These are phyloP conservation scores for Carex myosuroides DNA, from an alignment of 176 grass and related monocot genomes.

Conservation along the genomic window DNA sequence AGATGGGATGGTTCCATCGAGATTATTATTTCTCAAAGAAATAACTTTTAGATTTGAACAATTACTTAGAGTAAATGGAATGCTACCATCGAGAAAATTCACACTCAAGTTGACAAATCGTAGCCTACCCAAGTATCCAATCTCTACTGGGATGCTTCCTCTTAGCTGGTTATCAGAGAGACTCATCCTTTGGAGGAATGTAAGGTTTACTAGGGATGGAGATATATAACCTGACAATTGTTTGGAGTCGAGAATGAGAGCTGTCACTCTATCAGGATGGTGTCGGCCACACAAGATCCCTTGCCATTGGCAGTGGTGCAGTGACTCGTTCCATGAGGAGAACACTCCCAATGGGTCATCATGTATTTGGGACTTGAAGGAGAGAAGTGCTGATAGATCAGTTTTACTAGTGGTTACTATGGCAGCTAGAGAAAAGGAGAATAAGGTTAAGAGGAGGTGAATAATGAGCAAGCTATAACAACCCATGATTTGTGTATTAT, in stretches of 20 bases:
- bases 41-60: too few relatives aligned
- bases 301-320: constrained; percentile 26
- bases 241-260: constrained; percentile 6
- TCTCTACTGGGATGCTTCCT: constrained; percentile 12
- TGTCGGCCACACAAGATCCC: constrained; percentile 25
- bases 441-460: background rate
- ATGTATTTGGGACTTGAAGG: constrained; percentile 24
- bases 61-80: too few relatives aligned
- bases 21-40: too few relatives aligned
- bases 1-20: too few relatives aligned
- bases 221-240: constrained; percentile 2
- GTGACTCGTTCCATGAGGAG: constrained; percentile 36
- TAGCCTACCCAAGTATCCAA: background rate
- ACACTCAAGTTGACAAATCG: too few relatives aligned
- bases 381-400: constrained; percentile 24
- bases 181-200: constrained; percentile 30
- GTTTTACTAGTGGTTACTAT: background rate
- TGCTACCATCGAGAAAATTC: too few relatives aligned
- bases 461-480: too few relatives aligned
- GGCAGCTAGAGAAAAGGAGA: background rate
- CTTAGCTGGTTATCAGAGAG: constrained; percentile 23
- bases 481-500: too few relatives aligned
- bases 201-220: constrained; percentile 28
- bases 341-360: background rate
- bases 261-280: constrained; percentile 26